These are phyloP conservation scores for Arthrobotrys iridis DNA, from an alignment of 2,329 filamentous ascomycete genomes.

Conservation along the genomic window DNA sequence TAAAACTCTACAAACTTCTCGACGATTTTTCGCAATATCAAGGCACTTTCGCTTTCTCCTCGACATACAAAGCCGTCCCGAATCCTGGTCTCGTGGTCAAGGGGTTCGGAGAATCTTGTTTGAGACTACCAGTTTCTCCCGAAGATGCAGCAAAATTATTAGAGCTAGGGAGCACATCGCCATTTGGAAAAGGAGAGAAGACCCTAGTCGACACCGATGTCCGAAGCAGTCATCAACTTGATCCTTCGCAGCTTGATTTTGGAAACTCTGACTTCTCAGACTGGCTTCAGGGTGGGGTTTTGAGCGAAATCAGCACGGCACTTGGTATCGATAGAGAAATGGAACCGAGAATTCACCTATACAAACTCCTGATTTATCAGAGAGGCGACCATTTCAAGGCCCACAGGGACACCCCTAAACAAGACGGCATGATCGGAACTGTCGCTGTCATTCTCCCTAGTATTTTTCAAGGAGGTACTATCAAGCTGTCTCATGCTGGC, in stretches of 20 bases:
- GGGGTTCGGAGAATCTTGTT: conserved; percentile 17
- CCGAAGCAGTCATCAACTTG: conserved; percentile 41
- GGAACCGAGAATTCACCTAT: conserved; percentile 29
- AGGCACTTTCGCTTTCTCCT: conserved; percentile 44
- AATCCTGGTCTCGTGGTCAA: conserved; percentile 35
- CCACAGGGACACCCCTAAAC: conserved; percentile 38
- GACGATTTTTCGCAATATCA: conserved; percentile 14
- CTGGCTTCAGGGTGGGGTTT: conserved; percentile 25
- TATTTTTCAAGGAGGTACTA: conserved; percentile 33
- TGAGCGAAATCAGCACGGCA: conserved; percentile 6
- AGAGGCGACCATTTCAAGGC: conserved; percentile 41
- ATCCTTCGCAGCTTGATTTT: conserved; percentile 19
- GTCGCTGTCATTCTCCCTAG: conserved; percentile 41
- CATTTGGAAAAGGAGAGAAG: conserved; percentile 36
- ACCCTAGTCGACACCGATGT: conserved; percentile 25
- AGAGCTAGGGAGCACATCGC: conserved; percentile 12
- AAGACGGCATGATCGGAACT: conserved; percentile 49
- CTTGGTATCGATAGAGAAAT: conserved; percentile 34
- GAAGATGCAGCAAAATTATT: conserved; percentile 26
- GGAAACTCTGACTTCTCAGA: conserved; percentile 24
- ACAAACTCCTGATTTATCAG: conserved; percentile 41
- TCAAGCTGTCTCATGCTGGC: conserved; percentile 29
- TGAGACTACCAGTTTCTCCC: conserved; percentile 31
- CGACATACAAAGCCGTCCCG: conserved; percentile 17
- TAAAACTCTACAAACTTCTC: conserved; percentile 11